Evolutionary conservation across 352 stramenopile genomes (phyloP).

Genomic region (Globisporangium nunn): DNA sequence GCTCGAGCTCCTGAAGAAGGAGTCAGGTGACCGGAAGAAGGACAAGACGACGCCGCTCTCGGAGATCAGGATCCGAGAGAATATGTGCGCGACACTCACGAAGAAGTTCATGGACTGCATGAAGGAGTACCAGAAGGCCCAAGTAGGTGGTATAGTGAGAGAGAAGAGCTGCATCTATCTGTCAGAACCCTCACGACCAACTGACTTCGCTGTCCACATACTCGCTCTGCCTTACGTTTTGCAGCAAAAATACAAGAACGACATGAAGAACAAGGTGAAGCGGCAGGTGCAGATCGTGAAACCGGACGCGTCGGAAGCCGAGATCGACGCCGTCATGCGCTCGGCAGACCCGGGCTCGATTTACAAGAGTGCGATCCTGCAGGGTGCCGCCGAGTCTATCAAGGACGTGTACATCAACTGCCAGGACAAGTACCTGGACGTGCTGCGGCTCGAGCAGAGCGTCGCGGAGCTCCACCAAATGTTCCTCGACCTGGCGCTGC

Average conservation of each 20-base stretch:
- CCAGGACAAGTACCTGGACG: conserved; percentile 97
- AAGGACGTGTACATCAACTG: conserved; percentile 93
- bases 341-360: conserved; percentile 76
- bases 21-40: conserved; percentile 91
- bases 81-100: conserved; percentile 95
- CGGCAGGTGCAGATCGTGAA: conserved; percentile 98
- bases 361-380: conserved; percentile 80
- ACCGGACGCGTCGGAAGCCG: conserved; percentile 93
- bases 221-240: too few species aligned
- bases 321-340: conserved; percentile 96
- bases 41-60: conserved; percentile 77
- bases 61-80: conserved; percentile 91
- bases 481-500: conserved; percentile 97
- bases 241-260: conserved; percentile 97
- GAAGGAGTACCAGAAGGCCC: conserved; percentile 96
- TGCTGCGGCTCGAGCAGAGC: conserved; percentile 93
- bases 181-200: too few species aligned
- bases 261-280: conserved; percentile 98
- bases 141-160: conserved; percentile 16
- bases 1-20: conserved; percentile 90
- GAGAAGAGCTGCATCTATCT: too few species aligned
- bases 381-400: conserved; percentile 71
- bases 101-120: conserved; percentile 99
- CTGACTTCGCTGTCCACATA: neutral
- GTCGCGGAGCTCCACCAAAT: conserved; percentile 98